A percentile compares a stretch with the other conserved stretches of the same genome.
Conservation (phyloP, 208 protist genomes). For the Blastocrithidia nonstop region DNA sequence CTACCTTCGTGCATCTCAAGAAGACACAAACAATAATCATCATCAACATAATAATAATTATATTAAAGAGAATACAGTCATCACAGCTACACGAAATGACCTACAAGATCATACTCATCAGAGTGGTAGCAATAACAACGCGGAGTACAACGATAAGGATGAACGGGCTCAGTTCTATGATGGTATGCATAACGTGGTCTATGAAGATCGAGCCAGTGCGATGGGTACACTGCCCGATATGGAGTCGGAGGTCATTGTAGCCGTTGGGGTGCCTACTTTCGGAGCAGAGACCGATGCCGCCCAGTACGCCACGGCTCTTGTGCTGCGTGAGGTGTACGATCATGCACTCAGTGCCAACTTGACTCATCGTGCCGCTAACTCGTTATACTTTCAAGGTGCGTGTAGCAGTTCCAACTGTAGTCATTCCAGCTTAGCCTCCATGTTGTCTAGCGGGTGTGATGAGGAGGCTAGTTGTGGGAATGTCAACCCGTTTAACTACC, state of each 20-base stretch:
- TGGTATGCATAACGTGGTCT: slow-evolving; percentile 29
- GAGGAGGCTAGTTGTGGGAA: not conserved
- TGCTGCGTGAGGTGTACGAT: slow-evolving; percentile 48
- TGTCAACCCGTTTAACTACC: not conserved
- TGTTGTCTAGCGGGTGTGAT: too few relatives aligned
- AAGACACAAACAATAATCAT: too few relatives aligned
- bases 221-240: slow-evolving; percentile 81
- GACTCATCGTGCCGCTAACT: slow-evolving; percentile 6
- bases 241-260: slow-evolving; percentile 55
- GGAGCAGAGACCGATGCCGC: slow-evolving; percentile 33
- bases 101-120: too few relatives aligned
- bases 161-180: slow-evolving; percentile 70
- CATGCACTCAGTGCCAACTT: slow-evolving; percentile 11
- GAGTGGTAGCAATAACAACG: too few relatives aligned
- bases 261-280: slow-evolving; percentile 40
- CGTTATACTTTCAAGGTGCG: too few relatives aligned
- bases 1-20: slow-evolving; percentile 17
- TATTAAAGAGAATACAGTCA: too few relatives aligned
- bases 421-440: too few relatives aligned
- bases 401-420: too few relatives aligned
- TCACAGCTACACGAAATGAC: too few relatives aligned
- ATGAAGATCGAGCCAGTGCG: slow-evolving; percentile 41
- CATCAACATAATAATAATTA: too few relatives aligned
- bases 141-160: too few relatives aligned
- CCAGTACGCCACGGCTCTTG: slow-evolving; percentile 42